Base-by-base conservation (phyloP, 2,329 filamentous ascomycete genomes). In the Penicillium sp. region DNA sequence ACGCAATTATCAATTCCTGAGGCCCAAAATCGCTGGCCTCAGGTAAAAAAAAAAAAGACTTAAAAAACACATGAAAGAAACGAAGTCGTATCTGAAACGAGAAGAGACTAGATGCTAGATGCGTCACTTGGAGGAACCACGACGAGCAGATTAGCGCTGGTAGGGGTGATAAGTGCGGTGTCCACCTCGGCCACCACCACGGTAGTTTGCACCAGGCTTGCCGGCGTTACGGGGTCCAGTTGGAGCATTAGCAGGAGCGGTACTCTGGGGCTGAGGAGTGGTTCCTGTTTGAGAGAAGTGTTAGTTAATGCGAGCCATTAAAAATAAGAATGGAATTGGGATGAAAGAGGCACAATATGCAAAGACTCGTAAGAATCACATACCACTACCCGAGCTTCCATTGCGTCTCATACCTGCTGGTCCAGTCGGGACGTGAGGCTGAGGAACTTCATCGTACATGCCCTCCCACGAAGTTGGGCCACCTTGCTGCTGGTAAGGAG, bases 221-320 rank as follows among this genome's bases (percentile, higher is more conserved):
- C 93, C 93, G 1, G 93, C 91, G 69, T 97, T 99, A 82, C 96
- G 96, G 5, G 94, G 94, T 0, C 94, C 94, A 0, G 94, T 99
- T 0, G 94, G 94, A 6, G 94, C 91, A 70, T 91, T 91, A 6
- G 89, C 88, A 21, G 91, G 91, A 15, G 87, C 85, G 8, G 79
- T 75, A 56, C 78, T 77, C 52, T 78, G 77, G 19, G 77, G 77
- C 53, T 78, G 76, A 6, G 76, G 72, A n/a, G 76, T 78, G 50
- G 73, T 63, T 51, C 74, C 72, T 67, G 66, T 39, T 45, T 29
- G 10, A 33, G n/a, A 31, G 29, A 33, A 36, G 19, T 19, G 15
- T 36, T 55, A 49, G 53, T 55, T 50, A 51, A 21, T 13, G 9
- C 6, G 29, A 13, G 8, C 31, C 23, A 35, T 13, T 33, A 6